These are phyloP conservation scores for Xylaria sp. DNA, from an alignment of 2,329 filamentous ascomycete genomes.

Conservation along the genomic window DNA sequence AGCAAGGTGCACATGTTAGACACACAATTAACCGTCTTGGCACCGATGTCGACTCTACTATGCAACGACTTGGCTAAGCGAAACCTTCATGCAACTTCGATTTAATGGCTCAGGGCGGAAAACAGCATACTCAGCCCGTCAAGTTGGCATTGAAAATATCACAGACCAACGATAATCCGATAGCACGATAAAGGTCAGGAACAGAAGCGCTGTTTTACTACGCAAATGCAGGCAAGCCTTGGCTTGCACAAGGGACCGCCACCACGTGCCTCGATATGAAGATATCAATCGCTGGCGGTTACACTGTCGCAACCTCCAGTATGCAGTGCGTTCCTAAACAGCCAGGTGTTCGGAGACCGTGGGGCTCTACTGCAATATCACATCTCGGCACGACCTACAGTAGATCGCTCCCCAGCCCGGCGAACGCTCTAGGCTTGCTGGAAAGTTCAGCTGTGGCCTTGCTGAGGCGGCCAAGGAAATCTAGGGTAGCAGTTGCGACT, in stretches of 20 bases:
- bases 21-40: too few species aligned
- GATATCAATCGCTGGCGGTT: constrained; percentile 13
- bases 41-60: too few species aligned
- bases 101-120: too few species aligned
- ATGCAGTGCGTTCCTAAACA: neutral
- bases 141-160: neutral
- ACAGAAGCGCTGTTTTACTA: too few species aligned
- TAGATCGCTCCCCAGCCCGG: too few species aligned
- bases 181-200: neutral
- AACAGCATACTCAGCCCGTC: too few species aligned
- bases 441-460: neutral
- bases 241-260: neutral
- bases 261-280: constrained; percentile 27
- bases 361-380: constrained; percentile 4
- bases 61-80: too few species aligned
- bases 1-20: too few species aligned
- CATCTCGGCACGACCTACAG: neutral
- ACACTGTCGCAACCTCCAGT: neutral
- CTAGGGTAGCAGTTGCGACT: constrained; percentile 11
- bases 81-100: too few species aligned
- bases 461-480: neutral
- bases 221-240: neutral
- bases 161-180: neutral
- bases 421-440: neutral
- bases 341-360: neutral